Base-by-base conservation (phyloP, 352 stramenopile genomes). In the Pythium periplocum region DNA sequence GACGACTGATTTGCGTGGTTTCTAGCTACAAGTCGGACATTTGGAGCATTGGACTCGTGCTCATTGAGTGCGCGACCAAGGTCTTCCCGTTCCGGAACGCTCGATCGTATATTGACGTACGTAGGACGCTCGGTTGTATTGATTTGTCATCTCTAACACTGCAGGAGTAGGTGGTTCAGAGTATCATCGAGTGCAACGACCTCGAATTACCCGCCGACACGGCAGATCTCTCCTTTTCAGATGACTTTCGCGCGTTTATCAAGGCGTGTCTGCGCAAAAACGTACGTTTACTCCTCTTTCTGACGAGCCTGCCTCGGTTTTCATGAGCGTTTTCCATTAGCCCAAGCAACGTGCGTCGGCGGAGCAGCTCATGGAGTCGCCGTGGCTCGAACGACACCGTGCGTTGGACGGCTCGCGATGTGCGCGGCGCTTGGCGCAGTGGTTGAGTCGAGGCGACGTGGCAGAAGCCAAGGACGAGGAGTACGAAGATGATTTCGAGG, bases 21-120 rank as follows among this genome's bases (percentile, higher is more conserved):
- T 50, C 32, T 37, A 89, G 78, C 66, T 90, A 85, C 67, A 84
- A 85, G 69, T 87, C 75, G 6, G 81, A 91, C 45, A 75, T 91
- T 30, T 91, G 81, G 81, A 87, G 78, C 45, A 60, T 91, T 17
- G 78, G 81, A 0, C 77, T 91, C 33, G 78, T 89, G 33, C 61
- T 91, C 34, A 80, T 91, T 31, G 81, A 89, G 50, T 79, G 73
- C 38, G 78, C 81, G 34, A 87, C 77, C 2, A 69, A 64, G 48
- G 45, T 41, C 12, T 90, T 85, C 45, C 78, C 81, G 9, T 91
- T 81, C 54, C 51, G 61, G 4, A 70, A 64, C 41, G 71, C 75
- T 9, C 49, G 57, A 6, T 87, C 72, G 41, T 89, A 87, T 61
- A 90, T 90, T 45, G 79, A 88, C 32, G 77, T 86, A 51, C 49